Evolutionary conservation across 352 stramenopile genomes (phyloP).

Genomic region (Globisporangium radiosum): DNA sequence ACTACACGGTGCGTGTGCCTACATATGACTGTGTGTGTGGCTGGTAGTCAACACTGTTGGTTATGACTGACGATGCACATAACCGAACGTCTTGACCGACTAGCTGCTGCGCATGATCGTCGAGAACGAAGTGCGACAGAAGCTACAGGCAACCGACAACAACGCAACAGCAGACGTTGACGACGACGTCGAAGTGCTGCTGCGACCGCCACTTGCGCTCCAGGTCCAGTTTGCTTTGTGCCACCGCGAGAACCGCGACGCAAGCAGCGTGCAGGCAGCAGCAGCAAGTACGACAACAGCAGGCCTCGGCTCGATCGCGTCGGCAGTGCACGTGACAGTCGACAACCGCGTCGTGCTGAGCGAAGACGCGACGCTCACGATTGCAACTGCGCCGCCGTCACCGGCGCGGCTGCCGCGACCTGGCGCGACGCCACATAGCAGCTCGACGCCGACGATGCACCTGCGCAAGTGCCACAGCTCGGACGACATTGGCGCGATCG

Average conservation of each 20-base stretch:
- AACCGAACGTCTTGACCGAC: neutral
- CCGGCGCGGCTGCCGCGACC: neutral
- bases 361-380: slow-evolving; percentile 30
- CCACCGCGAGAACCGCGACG: slow-evolving; percentile 38
- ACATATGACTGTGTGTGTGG: neutral
- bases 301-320: slow-evolving; percentile 33
- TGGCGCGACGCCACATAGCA: neutral
- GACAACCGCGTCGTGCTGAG: slow-evolving; percentile 34
- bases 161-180: neutral
- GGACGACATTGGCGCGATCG: slow-evolving; percentile 39
- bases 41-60: neutral
- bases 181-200: slow-evolving; percentile 51
- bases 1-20: slow-evolving; percentile 48
- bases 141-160: slow-evolving; percentile 6
- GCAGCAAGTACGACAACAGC: neutral
- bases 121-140: slow-evolving; percentile 53
- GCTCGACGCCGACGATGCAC: neutral
- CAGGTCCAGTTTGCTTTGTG: slow-evolving; percentile 49
- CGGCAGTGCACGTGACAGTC: slow-evolving; percentile 21
- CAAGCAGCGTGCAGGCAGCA: slow-evolving; percentile 2
- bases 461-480: slow-evolving; percentile 56
- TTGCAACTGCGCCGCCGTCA: neutral
- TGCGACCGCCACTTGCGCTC: slow-evolving; percentile 42
- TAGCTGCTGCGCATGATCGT: slow-evolving; percentile 64
- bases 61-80: no score